Conservation (phyloP, 2,329 filamentous ascomycete genomes). For the Chrysoporthe cubensis region DNA sequence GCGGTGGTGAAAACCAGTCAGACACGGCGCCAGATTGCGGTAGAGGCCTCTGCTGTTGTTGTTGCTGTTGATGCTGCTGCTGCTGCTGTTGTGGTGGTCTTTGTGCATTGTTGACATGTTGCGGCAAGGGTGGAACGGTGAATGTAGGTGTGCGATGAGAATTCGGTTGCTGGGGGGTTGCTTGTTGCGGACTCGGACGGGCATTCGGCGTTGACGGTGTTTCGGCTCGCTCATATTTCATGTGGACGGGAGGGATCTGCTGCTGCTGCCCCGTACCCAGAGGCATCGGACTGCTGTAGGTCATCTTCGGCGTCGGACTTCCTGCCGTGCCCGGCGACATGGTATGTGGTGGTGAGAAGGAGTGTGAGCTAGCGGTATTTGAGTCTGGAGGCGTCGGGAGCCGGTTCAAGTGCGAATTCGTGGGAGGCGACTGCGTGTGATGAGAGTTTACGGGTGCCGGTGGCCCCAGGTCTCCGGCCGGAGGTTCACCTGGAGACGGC, state of each 20-base stretch:
- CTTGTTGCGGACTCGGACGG: conserved; percentile 30
- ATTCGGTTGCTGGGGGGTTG: conserved; percentile 31
- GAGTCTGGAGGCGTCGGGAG: conserved; percentile 52
- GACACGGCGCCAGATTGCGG: conserved; percentile 46
- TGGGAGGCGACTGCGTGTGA: conserved; percentile 29
- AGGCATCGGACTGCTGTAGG: conserved; percentile 35
- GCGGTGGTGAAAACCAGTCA: conserved; percentile 58
- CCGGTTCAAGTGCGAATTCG: conserved; percentile 26
- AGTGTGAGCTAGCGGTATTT: conserved; percentile 36
- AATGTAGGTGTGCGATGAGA: conserved; percentile 40
- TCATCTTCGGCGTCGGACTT: conserved; percentile 41
- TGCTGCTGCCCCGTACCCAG: conserved; percentile 24
- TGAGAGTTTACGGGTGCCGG: conserved; percentile 36
- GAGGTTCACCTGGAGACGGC: conserved; percentile 35
- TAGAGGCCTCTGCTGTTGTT: conserved; percentile 47
- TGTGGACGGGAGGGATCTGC: conserved; percentile 22
- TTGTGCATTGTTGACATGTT: conserved; percentile 35
- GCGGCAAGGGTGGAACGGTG: conserved; percentile 44
- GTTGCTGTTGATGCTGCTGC: conserved; percentile 35
- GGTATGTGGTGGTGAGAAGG: conserved; percentile 44
- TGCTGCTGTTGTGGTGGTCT: conserved; percentile 25
- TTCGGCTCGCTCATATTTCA: conserved; percentile 33
- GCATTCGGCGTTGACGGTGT: conserved; percentile 26
- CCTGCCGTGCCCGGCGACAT: conserved; percentile 33
- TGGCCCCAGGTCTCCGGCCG: conserved; percentile 41